These are phyloP conservation scores for Arabidopsis arenosa DNA, from an alignment of 345 rosid species.

Conservation along the genomic window DNA sequence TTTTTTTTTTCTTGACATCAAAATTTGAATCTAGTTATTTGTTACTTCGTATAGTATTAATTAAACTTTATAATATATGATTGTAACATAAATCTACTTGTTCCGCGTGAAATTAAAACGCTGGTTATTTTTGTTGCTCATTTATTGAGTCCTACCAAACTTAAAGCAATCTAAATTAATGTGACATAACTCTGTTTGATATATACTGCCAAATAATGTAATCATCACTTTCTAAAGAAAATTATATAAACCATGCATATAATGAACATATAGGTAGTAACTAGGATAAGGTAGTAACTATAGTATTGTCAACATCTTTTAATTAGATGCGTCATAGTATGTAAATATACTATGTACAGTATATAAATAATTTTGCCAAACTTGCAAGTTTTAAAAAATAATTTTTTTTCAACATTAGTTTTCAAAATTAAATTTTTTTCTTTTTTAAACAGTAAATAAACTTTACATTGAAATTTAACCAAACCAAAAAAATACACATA, in stretches of 20 bases:
- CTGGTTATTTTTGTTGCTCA: slow-evolving; percentile 33
- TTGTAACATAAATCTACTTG: slow-evolving; percentile 23
- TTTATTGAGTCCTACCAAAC: slow-evolving; percentile 37
- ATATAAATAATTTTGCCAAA: no score
- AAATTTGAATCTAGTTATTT: background rate
- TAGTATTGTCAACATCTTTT: slow-evolving; percentile 2
- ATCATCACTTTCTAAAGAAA: background rate
- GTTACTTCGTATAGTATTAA: background rate
- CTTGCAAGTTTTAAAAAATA: no score
- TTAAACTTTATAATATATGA: slow-evolving; percentile 19
- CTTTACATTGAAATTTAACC: background rate
- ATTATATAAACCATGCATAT: background rate
- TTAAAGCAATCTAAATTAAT: slow-evolving; percentile 19
- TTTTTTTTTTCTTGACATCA: background rate
- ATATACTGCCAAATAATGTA: slow-evolving; percentile 1
- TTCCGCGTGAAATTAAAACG: slow-evolving; percentile 33
- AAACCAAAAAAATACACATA: background rate
- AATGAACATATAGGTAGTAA: background rate
- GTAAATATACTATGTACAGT: background rate
- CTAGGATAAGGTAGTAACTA: background rate
- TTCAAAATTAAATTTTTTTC: no score
- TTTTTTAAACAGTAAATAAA: background rate
- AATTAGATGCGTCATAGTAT: background rate
- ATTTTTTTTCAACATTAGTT: no score
- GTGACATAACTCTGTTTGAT: slow-evolving; percentile 6